phyloP scores from a whole-genome alignment of 805 yeast species.

The Metschnikowia gruessii region DNA sequence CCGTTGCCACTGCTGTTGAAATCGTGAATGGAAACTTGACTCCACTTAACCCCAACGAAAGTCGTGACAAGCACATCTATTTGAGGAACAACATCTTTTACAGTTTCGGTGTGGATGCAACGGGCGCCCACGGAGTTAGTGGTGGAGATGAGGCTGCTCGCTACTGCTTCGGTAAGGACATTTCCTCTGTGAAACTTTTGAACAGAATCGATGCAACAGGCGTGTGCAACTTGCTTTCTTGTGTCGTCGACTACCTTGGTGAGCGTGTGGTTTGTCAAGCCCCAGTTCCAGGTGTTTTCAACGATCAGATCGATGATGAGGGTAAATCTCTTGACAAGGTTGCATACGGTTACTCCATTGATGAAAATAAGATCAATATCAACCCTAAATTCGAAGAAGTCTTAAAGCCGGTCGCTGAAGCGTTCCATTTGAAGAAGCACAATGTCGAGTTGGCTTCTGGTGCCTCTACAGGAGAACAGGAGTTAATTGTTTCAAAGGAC shows the following conservation, averaged over 20 bases:
- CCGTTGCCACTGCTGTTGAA: slow-evolving; percentile 76
- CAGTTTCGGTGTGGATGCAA: slow-evolving; percentile 65
- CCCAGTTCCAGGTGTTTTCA: slow-evolving; percentile 90
- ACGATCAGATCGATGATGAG: slow-evolving; percentile 26
- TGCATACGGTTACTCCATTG: slow-evolving; percentile 73
- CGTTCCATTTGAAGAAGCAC: slow-evolving; percentile 76
- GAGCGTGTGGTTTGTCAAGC: slow-evolving; percentile 87
- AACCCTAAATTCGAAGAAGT: slow-evolving; percentile 53
- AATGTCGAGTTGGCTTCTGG: slow-evolving; percentile 49
- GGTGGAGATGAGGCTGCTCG: slow-evolving; percentile 90
- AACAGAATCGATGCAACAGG: slow-evolving; percentile 63
- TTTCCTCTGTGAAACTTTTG: slow-evolving; percentile 65
- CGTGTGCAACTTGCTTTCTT: slow-evolving; percentile 69
- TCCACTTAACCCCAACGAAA: slow-evolving; percentile 80
- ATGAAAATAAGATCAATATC: slow-evolving; percentile 45
- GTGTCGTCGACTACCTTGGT: slow-evolving; percentile 89
- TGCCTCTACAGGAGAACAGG: slow-evolving; percentile 33
- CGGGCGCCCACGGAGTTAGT: slow-evolving; percentile 57
- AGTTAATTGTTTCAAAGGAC: slow-evolving; percentile 67
- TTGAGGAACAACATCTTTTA: slow-evolving; percentile 84
- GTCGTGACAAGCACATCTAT: slow-evolving; percentile 58
- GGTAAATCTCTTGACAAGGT: slow-evolving; percentile 41
- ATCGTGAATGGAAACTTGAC: slow-evolving; percentile 69
- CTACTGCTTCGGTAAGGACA: slow-evolving; percentile 74
- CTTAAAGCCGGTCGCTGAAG: slow-evolving; percentile 62